Evolutionary conservation across 176 grass and related monocot species (phyloP).

Genomic region (Triticum turgidum): DNA sequence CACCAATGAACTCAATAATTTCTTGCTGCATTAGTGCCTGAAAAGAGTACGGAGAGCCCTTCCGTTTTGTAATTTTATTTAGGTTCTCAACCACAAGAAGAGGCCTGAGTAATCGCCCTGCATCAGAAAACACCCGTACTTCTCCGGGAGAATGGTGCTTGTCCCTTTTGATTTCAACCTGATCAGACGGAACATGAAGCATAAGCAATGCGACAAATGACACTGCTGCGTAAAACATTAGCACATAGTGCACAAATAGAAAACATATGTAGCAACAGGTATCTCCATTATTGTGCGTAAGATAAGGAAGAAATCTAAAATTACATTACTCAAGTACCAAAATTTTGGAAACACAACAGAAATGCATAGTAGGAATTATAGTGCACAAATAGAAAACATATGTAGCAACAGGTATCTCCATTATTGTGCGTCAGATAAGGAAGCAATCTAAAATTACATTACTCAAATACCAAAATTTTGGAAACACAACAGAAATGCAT

Average conservation of each 20-base stretch:
- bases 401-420: conserved; percentile 11
- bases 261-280: not conserved
- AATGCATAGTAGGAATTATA: not conserved
- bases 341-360: not conserved
- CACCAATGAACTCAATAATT: conserved; percentile 88
- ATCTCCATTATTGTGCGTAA: not conserved
- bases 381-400: not conserved
- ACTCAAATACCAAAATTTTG: conserved; percentile 17
- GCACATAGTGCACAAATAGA: not conserved
- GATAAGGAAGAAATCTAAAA: conserved; percentile 10
- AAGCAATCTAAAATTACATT: conserved; percentile 14
- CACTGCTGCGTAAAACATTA: not conserved
- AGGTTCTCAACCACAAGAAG: conserved; percentile 93
- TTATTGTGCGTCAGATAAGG: not conserved
- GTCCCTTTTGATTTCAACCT: conserved; percentile 98
- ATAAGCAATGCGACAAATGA: conserved; percentile 6
- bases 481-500: not conserved
- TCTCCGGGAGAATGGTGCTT: conserved; percentile 58
- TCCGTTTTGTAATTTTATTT: conserved; percentile 70
- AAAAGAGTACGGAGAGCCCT: conserved; percentile 60
- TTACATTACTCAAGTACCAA: conserved; percentile 16
- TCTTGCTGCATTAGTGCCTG: conserved; percentile 79
- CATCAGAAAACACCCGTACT: conserved; percentile 88
- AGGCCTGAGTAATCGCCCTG: conserved; percentile 81
- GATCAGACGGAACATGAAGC: conserved; percentile 22